Evolutionary conservation across 345 rosid genomes (phyloP).

Genomic region (Syzygium jambos): DNA sequence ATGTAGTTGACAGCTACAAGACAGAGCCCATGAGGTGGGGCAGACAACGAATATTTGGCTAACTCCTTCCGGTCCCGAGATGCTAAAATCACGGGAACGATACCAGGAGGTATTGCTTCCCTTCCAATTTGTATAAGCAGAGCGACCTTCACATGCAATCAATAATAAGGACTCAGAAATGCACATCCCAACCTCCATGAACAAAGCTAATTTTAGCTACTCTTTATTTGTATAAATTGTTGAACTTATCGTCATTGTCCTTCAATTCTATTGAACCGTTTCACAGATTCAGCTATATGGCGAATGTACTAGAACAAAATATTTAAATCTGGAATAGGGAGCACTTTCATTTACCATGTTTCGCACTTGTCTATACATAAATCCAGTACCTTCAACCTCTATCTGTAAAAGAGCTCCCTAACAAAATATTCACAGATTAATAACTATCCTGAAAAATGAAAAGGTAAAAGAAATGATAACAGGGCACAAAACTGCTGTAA

Average conservation of each 20-base stretch:
- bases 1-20: constrained; percentile 56
- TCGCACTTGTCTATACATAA: constrained; percentile 84
- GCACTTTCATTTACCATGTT: constrained; percentile 55
- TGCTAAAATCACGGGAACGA: constrained; percentile 55
- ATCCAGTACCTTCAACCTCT: constrained; percentile 90
- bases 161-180: not conserved
- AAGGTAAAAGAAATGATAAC: not conserved
- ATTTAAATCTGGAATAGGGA: not conserved
- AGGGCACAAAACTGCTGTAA: not conserved
- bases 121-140: constrained; percentile 78
- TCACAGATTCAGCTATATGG: not conserved
- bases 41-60: constrained; percentile 56
- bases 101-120: constrained; percentile 66
- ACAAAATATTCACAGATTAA: not conserved
- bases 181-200: not conserved
- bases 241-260: not conserved
- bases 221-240: not conserved
- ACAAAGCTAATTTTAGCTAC: not conserved
- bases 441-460: not conserved
- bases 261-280: not conserved
- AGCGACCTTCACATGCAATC: constrained; percentile 48
- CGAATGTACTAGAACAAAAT: not conserved
- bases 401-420: constrained; percentile 75
- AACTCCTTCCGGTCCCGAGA: constrained; percentile 68
- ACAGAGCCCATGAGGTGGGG: constrained; percentile 80